Evolutionary conservation across 129 eudicot genomes (phyloP).

Genomic region (Chrysanthemum seticuspe): DNA sequence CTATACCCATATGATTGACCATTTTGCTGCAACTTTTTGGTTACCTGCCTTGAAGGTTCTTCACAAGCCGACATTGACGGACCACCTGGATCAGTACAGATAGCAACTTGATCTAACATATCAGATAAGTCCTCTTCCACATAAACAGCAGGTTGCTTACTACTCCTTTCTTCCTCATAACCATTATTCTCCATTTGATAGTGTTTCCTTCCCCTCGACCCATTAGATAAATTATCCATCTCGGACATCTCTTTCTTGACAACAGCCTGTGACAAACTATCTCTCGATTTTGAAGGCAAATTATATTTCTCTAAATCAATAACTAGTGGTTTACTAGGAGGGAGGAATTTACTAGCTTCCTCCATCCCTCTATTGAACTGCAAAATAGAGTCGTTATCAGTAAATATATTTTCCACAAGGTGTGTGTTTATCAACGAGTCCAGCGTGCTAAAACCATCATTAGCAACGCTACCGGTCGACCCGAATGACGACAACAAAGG

Average conservation of each 20-base stretch:
- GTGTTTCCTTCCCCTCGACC: slow-evolving; percentile 35
- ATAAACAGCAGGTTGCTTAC: slow-evolving; percentile 48
- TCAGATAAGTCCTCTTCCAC: slow-evolving; percentile 31
- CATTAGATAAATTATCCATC: background rate
- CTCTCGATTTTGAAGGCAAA: slow-evolving; percentile 48
- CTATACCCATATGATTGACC: slow-evolving; percentile 27
- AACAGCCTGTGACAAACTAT: slow-evolving; percentile 17
- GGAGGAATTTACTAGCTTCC: slow-evolving; percentile 91
- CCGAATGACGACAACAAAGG: slow-evolving; percentile 33
- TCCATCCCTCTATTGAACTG: slow-evolving; percentile 78
- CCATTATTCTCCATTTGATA: slow-evolving; percentile 26
- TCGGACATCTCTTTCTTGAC: slow-evolving; percentile 25
- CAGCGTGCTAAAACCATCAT: slow-evolving; percentile 20
- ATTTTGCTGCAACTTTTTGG: slow-evolving; percentile 28
- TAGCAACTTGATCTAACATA: slow-evolving; percentile 38
- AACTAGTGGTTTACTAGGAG: slow-evolving; percentile 44
- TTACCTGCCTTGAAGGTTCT: slow-evolving; percentile 16
- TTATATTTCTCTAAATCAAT: slow-evolving; percentile 62
- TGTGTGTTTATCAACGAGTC: slow-evolving; percentile 33
- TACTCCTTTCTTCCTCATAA: slow-evolving; percentile 40
- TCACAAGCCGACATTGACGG: slow-evolving; percentile 18
- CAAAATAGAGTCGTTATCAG: slow-evolving; percentile 56
- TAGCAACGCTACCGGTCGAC: slow-evolving; percentile 36
- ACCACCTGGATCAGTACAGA: slow-evolving; percentile 35
- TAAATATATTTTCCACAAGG: slow-evolving; percentile 41